Evolutionary conservation across 1,284 basidiomycete species (phyloP).

Genomic region (Meripilus lineatus): DNA sequence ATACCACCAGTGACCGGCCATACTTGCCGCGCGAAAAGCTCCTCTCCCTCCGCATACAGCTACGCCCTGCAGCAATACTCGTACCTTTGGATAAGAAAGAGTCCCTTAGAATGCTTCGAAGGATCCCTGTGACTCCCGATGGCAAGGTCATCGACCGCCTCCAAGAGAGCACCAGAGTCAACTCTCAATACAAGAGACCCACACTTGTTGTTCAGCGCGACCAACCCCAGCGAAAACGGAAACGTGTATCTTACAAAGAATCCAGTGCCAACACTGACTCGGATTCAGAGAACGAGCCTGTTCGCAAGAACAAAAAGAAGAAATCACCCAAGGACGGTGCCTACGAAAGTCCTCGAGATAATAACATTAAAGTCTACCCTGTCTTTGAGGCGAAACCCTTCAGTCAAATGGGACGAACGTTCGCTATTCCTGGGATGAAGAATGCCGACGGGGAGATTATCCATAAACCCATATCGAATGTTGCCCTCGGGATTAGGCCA

Average conservation of each 20-base stretch:
- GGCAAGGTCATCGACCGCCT: constrained; percentile 62
- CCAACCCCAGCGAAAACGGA: constrained; percentile 75
- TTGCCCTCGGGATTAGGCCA: constrained; percentile 84
- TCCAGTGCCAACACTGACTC: constrained; percentile 46
- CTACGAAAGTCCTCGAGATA: constrained; percentile 33
- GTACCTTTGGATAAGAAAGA: no score
- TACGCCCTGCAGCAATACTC: no score
- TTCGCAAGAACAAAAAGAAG: constrained; percentile 56
- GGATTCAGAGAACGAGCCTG: constrained; percentile 43
- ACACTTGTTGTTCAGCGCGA: constrained; percentile 47
- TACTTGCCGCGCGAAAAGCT: neutral
- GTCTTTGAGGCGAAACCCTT: constrained; percentile 84
- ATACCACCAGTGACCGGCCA: neutral
- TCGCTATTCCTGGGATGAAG: constrained; percentile 86
- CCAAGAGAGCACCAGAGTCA: constrained; percentile 64
- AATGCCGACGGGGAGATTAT: constrained; percentile 76
- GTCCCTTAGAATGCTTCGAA: constrained; percentile 49
- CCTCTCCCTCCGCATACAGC: no score
- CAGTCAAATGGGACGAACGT: constrained; percentile 59
- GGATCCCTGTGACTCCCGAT: constrained; percentile 63
- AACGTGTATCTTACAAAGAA: constrained; percentile 77
- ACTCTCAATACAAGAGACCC: constrained; percentile 80
- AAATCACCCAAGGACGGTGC: constrained; percentile 45
- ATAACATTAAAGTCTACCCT: constrained; percentile 70
- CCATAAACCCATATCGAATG: constrained; percentile 59